Evolutionary conservation across 2,329 filamentous ascomycete genomes (phyloP).

Genomic region (Aspergillus hiratsukae): DNA sequence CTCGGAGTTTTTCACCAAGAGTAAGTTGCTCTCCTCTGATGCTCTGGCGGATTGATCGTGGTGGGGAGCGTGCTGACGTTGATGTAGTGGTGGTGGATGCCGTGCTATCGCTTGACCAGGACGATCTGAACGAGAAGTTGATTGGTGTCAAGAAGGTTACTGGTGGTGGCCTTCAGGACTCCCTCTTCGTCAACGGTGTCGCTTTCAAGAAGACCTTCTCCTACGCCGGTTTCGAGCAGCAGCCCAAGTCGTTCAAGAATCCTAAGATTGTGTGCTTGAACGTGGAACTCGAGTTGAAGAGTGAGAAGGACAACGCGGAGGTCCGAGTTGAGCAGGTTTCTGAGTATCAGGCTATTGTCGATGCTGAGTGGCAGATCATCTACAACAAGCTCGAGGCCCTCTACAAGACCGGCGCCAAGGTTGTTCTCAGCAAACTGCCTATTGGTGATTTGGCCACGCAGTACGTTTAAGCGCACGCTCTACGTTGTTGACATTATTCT

Average conservation of each 20-base stretch:
- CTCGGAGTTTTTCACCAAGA: constrained; percentile 95
- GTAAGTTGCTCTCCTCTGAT: constrained; percentile 44
- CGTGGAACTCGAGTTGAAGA: constrained; percentile 96
- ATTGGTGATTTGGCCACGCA: constrained; percentile 97
- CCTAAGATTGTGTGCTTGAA: constrained; percentile 97
- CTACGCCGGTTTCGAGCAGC: constrained; percentile 98
- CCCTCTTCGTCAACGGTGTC: constrained; percentile 93
- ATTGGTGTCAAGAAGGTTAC: constrained; percentile 99
- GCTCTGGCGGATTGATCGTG: background rate
- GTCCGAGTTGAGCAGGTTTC: constrained; percentile 97
- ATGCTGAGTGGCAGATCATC: constrained; percentile 99
- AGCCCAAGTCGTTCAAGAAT: constrained; percentile 90
- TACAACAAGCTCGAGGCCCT: constrained; percentile 98
- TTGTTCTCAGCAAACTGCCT: constrained; percentile 92
- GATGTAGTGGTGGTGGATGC: constrained; percentile 89
- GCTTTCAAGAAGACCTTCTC: constrained; percentile 99
- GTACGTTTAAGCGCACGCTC: constrained; percentile 35
- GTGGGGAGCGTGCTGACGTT: constrained; percentile 8
- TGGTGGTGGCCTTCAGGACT: constrained; percentile 91
- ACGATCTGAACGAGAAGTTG: constrained; percentile 94
- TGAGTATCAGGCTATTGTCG: constrained; percentile 98
- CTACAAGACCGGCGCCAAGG: constrained; percentile 90
- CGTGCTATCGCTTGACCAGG: constrained; percentile 90
- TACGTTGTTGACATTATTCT: background rate
- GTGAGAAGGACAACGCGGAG: constrained; percentile 98